phyloP scores from a whole-genome alignment of 768 basidiomycete genomes.

The Galerina sulciceps region DNA sequence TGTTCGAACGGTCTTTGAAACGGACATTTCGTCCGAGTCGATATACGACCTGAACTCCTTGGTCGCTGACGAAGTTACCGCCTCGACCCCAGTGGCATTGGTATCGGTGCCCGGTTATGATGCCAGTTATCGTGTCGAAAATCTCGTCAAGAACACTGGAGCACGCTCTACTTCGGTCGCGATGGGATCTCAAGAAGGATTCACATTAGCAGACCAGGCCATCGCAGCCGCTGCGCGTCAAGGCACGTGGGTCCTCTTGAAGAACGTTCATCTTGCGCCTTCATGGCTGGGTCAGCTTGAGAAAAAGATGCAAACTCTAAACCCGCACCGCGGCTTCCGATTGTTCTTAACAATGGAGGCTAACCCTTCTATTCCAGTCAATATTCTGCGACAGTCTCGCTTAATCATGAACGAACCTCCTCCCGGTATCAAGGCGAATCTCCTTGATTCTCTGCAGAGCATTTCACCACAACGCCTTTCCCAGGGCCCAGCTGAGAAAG shows the following conservation, averaged over 20 bases:
- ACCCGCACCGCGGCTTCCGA: conserved; percentile 89
- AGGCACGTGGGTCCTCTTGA: conserved; percentile 95
- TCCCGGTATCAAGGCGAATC: conserved; percentile 94
- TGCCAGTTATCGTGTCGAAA: conserved; percentile 96
- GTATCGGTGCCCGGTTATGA: conserved; percentile 97
- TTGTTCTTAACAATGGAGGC: conserved; percentile 99
- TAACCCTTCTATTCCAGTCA: conserved; percentile 92
- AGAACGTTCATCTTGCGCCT: conserved; percentile 96
- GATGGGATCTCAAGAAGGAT: conserved; percentile 99
- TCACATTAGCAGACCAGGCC: conserved; percentile 92
- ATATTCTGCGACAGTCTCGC: conserved; percentile 93
- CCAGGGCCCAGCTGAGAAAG: conserved; percentile 91
- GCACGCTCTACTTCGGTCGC: conserved; percentile 88
- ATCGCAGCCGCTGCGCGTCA: conserved; percentile 91
- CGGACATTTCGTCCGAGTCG: conserved; percentile 76
- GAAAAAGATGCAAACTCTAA: conserved; percentile 93
- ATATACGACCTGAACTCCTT: conserved; percentile 77
- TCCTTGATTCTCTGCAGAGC: conserved; percentile 84
- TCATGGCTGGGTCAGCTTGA: conserved; percentile 96
- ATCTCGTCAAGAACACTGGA: conserved; percentile 77
- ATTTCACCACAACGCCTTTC: conserved; percentile 74
- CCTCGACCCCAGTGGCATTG: conserved; percentile 85
- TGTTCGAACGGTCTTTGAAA: conserved; percentile 75
- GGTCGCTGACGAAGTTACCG: conserved; percentile 78
- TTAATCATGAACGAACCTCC: conserved; percentile 99